Percentiles rank a stretch among this genome's conserved stretches.
phyloP scores from a whole-genome alignment of 768 basidiomycete genomes.

The Leccinellum rugosiceps region DNA sequence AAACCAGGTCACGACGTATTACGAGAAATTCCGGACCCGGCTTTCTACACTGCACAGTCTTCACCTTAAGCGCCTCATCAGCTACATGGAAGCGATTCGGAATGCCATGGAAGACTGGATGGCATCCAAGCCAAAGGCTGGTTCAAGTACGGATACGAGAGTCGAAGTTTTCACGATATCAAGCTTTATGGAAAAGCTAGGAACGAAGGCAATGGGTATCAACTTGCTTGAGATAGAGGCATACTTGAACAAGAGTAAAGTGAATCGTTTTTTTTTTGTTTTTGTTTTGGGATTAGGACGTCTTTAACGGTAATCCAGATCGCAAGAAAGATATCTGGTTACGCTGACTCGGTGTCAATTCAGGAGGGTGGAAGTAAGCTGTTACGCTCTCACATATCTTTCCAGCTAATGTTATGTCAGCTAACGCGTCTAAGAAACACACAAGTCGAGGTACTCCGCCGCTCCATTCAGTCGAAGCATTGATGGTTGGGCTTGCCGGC shows the following conservation, averaged over 20 bases:
- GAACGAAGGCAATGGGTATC: slow-evolving; percentile 65
- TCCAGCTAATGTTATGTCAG: slow-evolving; percentile 8
- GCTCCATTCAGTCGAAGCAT: slow-evolving; percentile 75
- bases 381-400: not conserved
- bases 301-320: slow-evolving; percentile 37
- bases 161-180: slow-evolving; percentile 67
- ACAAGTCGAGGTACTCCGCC: slow-evolving; percentile 57
- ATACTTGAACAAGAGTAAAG: slow-evolving; percentile 85
- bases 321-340: slow-evolving; percentile 81
- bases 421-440: slow-evolving; percentile 1
- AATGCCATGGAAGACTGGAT: slow-evolving; percentile 57
- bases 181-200: slow-evolving; percentile 62
- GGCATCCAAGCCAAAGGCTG: slow-evolving; percentile 18
- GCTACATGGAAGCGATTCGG: slow-evolving; percentile 67
- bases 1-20: slow-evolving; percentile 74
- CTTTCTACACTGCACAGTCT: slow-evolving; percentile 70
- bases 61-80: slow-evolving; percentile 75
- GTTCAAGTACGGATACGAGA: slow-evolving; percentile 18
- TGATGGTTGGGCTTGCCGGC: slow-evolving; percentile 73
- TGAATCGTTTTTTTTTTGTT: slow-evolving; percentile 52
- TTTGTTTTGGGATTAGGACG: not conserved
- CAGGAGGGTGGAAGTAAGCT: slow-evolving; percentile 34
- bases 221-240: slow-evolving; percentile 80
- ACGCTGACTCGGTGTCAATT: slow-evolving; percentile 60
- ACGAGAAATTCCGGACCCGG: slow-evolving; percentile 72